Conservation (phyloP, 208 protist genomes). For the Acanthamoeba sp. region DNA sequence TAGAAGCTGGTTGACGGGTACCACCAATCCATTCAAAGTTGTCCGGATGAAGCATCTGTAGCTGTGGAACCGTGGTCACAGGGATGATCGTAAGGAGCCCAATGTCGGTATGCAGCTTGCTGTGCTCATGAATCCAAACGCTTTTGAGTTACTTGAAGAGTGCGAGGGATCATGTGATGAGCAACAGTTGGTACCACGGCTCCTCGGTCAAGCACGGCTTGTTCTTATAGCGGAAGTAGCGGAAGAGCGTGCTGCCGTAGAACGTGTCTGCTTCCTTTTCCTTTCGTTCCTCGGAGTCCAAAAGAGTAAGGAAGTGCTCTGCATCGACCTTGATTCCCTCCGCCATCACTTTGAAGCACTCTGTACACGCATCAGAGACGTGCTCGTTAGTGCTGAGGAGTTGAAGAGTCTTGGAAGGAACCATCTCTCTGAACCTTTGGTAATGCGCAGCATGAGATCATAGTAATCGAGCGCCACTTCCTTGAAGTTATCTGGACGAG, state of each 20-base stretch:
- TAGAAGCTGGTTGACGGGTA: too few relatives aligned
- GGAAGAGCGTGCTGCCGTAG: conserved; percentile 48
- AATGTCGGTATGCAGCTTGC: conserved; percentile 44
- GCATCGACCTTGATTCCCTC: conserved; percentile 29
- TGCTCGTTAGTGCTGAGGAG: too few relatives aligned
- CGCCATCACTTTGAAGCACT: conserved; percentile 19
- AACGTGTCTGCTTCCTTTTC: conserved; percentile 10
- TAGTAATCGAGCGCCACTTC: background rate
- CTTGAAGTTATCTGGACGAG: background rate
- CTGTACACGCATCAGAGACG: too few relatives aligned
- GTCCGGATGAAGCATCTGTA: background rate
- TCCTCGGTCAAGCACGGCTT: background rate
- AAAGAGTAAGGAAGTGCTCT: background rate
- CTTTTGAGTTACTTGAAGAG: too few relatives aligned
- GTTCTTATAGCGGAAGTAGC: conserved; percentile 61
- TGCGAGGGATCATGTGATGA: background rate
- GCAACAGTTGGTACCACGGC: background rate
- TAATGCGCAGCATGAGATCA: conserved; percentile 32
- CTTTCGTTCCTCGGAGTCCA: background rate
- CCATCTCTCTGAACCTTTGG: too few relatives aligned
- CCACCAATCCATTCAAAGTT: conserved; percentile 24
- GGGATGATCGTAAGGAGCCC: conserved; percentile 45
- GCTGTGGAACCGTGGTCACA: background rate
- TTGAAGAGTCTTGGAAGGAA: too few relatives aligned
- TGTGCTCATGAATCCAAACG: too few relatives aligned